phyloP scores from a whole-genome alignment of 805 yeast genomes.

The Candida lessepsii region DNA sequence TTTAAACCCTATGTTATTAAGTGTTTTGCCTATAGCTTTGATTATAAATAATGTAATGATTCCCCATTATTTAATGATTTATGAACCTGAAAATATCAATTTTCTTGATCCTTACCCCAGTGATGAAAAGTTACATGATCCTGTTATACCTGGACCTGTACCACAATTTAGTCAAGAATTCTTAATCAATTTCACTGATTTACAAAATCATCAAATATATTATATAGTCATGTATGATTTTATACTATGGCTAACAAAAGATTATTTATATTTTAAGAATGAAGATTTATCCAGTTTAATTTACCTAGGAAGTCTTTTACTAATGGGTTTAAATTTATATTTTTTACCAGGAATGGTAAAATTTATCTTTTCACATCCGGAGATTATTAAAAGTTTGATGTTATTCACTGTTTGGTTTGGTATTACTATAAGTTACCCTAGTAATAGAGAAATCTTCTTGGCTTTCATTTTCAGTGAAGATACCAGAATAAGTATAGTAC shows the following conservation, averaged over 20 bases:
- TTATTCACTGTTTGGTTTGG: conserved; percentile 51
- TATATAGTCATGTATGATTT: conserved; percentile 65
- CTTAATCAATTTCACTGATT: conserved; percentile 72
- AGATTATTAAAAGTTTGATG: conserved; percentile 28
- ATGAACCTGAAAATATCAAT: conserved; percentile 55
- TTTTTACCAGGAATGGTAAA: conserved; percentile 26
- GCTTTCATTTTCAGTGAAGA: conserved; percentile 59
- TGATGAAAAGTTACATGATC: conserved; percentile 44
- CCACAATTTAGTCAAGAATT: conserved; percentile 80
- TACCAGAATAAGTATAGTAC: conserved; percentile 51
- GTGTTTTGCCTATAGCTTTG: conserved; percentile 54
- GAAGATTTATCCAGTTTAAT: conserved; percentile 56
- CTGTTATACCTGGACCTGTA: conserved; percentile 63
- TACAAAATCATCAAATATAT: conserved; percentile 75
- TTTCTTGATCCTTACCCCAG: conserved; percentile 35
- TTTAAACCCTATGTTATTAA: conserved; percentile 57
- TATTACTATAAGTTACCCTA: conserved; percentile 50
- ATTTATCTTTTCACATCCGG: conserved; percentile 14
- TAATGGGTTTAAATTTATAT: conserved; percentile 22
- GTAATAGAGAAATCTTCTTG: conserved; percentile 45
- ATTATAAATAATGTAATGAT: conserved; percentile 56
- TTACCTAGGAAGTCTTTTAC: conserved; percentile 38
- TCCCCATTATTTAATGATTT: conserved; percentile 62
- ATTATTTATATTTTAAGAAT: conserved; percentile 63
- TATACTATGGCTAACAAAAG: conserved; percentile 45